Percentiles rank a stretch among this genome's conserved stretches.
Evolutionary conservation across 2,329 filamentous ascomycete genomes (phyloP).

Genomic region (Aspergillus oerlinghausenensis): DNA sequence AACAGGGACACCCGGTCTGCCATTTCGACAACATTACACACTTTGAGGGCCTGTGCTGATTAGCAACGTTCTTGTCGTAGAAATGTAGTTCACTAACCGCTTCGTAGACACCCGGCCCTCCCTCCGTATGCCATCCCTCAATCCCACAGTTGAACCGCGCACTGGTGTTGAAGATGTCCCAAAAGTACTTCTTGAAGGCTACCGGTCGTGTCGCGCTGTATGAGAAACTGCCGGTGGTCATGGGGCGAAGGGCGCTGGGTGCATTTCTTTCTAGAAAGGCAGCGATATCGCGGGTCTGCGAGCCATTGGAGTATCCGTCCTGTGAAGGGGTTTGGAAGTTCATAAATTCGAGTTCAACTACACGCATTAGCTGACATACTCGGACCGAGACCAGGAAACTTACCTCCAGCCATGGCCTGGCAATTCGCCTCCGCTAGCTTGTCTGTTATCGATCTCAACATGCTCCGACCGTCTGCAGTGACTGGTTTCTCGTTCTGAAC

Average conservation of each 20-base stretch:
- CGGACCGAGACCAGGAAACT: constrained; percentile 22
- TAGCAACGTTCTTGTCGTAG: not conserved
- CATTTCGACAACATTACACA: constrained; percentile 78
- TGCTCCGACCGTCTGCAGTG: constrained; percentile 70
- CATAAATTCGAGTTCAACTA: constrained; percentile 84
- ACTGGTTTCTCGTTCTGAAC: constrained; percentile 68
- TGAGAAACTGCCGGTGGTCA: constrained; percentile 91
- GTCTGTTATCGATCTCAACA: constrained; percentile 63
- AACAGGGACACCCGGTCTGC: constrained; percentile 85
- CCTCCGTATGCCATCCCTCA: constrained; percentile 92
- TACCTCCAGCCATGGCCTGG: constrained; percentile 84
- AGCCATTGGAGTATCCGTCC: constrained; percentile 60
- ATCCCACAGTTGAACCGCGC: constrained; percentile 71
- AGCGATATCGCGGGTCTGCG: constrained; percentile 69
- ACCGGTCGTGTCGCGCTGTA: constrained; percentile 81
- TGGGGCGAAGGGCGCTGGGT: constrained; percentile 64
- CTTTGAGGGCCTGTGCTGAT: constrained; percentile 63
- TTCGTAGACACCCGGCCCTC: constrained; percentile 87
- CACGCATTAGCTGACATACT: constrained; percentile 1
- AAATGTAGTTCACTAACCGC: constrained; percentile 50
- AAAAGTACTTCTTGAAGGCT: constrained; percentile 87
- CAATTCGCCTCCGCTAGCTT: constrained; percentile 64
- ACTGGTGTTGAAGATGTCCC: constrained; percentile 76
- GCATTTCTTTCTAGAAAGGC: constrained; percentile 68
- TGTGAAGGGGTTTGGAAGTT: constrained; percentile 26